Percentiles rank a stretch among this genome's conserved stretches.
Conservation (phyloP, 2,329 filamentous ascomycete species). For the Chaetomiaceae sp. region DNA sequence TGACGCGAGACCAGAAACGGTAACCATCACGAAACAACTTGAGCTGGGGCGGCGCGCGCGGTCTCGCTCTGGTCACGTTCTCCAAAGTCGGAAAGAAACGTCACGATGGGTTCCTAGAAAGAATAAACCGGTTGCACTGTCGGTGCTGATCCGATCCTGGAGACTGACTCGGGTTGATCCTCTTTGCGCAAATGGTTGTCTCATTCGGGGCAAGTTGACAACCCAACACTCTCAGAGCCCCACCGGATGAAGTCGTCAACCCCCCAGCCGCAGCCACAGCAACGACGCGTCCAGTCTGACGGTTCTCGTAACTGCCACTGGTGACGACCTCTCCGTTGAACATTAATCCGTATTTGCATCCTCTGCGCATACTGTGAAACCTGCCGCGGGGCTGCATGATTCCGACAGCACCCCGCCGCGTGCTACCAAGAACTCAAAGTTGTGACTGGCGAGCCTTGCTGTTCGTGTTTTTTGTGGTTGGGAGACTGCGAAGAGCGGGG, state of each 20-base stretch:
- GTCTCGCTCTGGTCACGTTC: no score
- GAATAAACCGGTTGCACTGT: background rate
- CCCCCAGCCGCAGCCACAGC: slow-evolving; percentile 6
- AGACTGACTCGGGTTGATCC: background rate
- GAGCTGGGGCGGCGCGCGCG: no score
- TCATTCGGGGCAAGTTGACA: background rate
- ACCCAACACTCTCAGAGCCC: background rate
- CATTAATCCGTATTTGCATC: no score
- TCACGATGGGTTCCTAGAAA: no score
- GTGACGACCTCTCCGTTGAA: no score
- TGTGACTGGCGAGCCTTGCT: background rate
- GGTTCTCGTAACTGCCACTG: background rate
- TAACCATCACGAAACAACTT: slow-evolving; percentile 13
- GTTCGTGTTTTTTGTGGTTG: background rate
- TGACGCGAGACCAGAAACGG: slow-evolving; percentile 11
- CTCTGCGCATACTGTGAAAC: no score
- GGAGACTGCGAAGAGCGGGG: background rate
- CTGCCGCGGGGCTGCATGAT: slow-evolving; percentile 2
- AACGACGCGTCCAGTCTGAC: background rate
- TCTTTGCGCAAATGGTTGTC: background rate
- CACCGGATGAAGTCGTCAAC: slow-evolving; percentile 3
- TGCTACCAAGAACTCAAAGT: no score
- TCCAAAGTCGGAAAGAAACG: no score
- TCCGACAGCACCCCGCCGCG: no score
- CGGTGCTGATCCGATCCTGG: background rate